Evolutionary conservation across 2,329 filamentous ascomycete species (phyloP), one percentile per base, ranked within the genome.

Genomic region (Lizonia empirigonia): DNA sequence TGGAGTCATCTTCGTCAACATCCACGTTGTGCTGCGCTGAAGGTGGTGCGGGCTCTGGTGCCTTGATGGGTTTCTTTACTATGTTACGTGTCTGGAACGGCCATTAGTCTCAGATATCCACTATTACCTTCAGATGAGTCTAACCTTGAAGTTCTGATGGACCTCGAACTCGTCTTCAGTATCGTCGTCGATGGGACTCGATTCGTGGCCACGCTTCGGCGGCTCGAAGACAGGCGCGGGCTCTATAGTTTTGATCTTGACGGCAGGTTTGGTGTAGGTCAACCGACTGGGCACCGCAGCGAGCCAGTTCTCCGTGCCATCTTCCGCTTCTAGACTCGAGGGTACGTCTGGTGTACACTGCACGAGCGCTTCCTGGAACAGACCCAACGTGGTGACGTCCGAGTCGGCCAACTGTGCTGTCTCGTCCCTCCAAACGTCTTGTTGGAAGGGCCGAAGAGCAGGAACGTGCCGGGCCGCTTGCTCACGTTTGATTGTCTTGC

Each of bases 371-470:
- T 72, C 66, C 39, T 70, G 68, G 49, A 72, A 72, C 37, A 71
- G 45, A 16, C 56, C 65, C n/a, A 71, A 47, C 2, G 67, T 66
- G 24, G 60, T 70, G 15, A 70, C 42, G 18, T 64, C 40, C 8
- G 52, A 48, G 26, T 68, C 57, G 3, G 49, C 41, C 52, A 70
- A 44, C 33, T 65, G 58, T 10, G 47, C 60, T 1, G 68, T 71
- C 8, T 65, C 61, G 19, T 60, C 39, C 37, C 53, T 65, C 80
- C 82, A 85, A 3, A 59, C 53, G 16, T 70, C 58, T 56, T 80
- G 74, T 51, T 84, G 75, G 55, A 86, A 86, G 8, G 71, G 69
- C 5, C 75, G 77, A 33, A 85, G 71, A 0, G 83, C 84, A 62
- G 78, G 79, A 27, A 87, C 76, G 56, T 80, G 72, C 57, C 73